Conservation (phyloP, 176 grass and related monocot species). For the Avena insularis region DNA sequence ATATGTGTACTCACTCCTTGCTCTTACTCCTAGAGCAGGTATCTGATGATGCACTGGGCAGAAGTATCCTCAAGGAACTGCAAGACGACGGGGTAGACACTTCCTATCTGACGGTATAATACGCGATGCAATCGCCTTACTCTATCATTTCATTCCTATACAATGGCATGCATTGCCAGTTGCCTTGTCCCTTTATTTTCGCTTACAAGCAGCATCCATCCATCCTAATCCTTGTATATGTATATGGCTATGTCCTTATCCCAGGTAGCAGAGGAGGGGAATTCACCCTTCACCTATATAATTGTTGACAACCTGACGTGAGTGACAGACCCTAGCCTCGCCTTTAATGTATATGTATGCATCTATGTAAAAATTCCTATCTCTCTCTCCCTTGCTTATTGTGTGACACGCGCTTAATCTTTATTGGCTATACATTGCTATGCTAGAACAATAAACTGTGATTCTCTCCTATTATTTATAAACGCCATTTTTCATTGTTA, state of each 20-base stretch:
- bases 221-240: neutral
- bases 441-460: neutral
- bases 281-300: slow-evolving; percentile 92
- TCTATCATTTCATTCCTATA: slow-evolving; percentile 23
- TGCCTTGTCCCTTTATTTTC: neutral
- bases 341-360: neutral
- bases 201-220: neutral
- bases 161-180: neutral
- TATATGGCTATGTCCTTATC: slow-evolving; percentile 32
- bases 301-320: slow-evolving; percentile 97
- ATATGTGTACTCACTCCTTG: neutral
- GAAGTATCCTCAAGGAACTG: slow-evolving; percentile 68
- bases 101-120: slow-evolving; percentile 70
- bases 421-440: neutral
- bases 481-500: neutral
- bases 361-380: neutral
- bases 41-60: slow-evolving; percentile 71
- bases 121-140: neutral
- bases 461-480: neutral
- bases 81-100: slow-evolving; percentile 80
- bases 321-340: slow-evolving; percentile 11
- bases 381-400: too few relatives aligned
- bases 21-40: slow-evolving; percentile 38
- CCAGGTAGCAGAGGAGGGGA: slow-evolving; percentile 75
- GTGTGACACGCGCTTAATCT: neutral